Base-by-base conservation (phyloP, 495 filamentous ascomycete species). In the Arthonia radiata region DNA sequence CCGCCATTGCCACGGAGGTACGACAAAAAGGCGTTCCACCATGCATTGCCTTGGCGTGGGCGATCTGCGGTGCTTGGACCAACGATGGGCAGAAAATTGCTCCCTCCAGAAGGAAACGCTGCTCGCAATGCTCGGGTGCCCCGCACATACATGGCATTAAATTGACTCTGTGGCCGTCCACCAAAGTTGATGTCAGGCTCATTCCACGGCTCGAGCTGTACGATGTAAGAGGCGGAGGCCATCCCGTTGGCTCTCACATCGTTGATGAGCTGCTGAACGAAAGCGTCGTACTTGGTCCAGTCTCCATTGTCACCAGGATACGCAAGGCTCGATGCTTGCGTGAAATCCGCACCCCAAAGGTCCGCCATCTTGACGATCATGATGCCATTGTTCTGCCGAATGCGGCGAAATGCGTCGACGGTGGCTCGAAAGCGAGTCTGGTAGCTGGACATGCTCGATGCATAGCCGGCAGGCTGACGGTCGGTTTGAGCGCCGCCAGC, bases 171-270 rank as follows among this genome's bases (percentile, higher is more conserved):
- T 10, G 27, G 15, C 4, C 47, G 43, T 4, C 13, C 10, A 50
- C 50, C 55, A 32, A 54, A 56, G 3, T 15, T 18, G 10, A 40
- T 25, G 14, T 55, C 53, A 9, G 50, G 46, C 34, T 57, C 53
- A 32, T 55, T 57, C 53, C 53, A 57, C n/a, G n/a, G n/a, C n/a
- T n/a, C n/a, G n/a, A n/a, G n/a, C n/a, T n/a, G n/a, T n/a, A n/a
- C n/a, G 13, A 49, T 43, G 32, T 55, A 50, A 15, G 37, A 34
- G 10, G 46, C 40, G 5, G 51, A 32, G 3, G 42, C 46, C 19
- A 44, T 43, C 25, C 40, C 24, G 23, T 50, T 41, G 4, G 32
- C 34, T 9, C 42, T 40, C 25, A 56, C 37, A 26, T 52, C 48
- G 0, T 30, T 23, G 13, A 48, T 39, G 6, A 48, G 27, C 12